These are phyloP conservation scores for Phlegmacium glaucopus DNA, from an alignment of 768 basidiomycete species.

Conservation along the genomic window DNA sequence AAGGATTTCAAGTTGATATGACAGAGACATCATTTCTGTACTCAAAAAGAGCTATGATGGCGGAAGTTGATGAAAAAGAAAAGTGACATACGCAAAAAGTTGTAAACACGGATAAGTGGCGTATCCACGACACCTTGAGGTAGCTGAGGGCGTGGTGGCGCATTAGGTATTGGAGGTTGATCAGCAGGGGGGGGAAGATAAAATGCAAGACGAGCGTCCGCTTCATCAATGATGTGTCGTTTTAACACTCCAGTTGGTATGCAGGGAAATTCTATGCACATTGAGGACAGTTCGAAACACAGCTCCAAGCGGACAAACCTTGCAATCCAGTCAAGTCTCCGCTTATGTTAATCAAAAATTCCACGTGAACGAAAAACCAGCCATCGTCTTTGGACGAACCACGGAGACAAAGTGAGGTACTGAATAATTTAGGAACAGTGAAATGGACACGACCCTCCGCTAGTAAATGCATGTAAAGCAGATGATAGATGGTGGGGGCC, in stretches of 20 bases:
- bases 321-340: slow-evolving; percentile 72
- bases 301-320: slow-evolving; percentile 36
- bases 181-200: slow-evolving; percentile 52
- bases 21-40: slow-evolving; percentile 85
- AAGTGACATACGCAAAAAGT: slow-evolving; percentile 74
- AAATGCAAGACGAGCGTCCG: slow-evolving; percentile 61
- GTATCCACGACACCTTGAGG: slow-evolving; percentile 68
- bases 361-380: slow-evolving; percentile 84
- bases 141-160: slow-evolving; percentile 47
- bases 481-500: slow-evolving; percentile 1
- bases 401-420: slow-evolving; percentile 68
- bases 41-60: slow-evolving; percentile 1
- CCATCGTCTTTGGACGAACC: slow-evolving; percentile 68
- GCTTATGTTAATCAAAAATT: slow-evolving; percentile 70
- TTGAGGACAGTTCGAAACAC: background rate
- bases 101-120: slow-evolving; percentile 81
- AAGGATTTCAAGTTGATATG: slow-evolving; percentile 89
- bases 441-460: slow-evolving; percentile 81
- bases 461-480: slow-evolving; percentile 26
- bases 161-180: slow-evolving; percentile 36
- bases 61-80: background rate
- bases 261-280: slow-evolving; percentile 64
- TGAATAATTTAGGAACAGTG: slow-evolving; percentile 67
- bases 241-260: slow-evolving; percentile 60
- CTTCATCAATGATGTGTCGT: slow-evolving; percentile 69